Conservation (phyloP, 768 basidiomycete genomes). For the Lanmaoa pseudosensibilis region DNA sequence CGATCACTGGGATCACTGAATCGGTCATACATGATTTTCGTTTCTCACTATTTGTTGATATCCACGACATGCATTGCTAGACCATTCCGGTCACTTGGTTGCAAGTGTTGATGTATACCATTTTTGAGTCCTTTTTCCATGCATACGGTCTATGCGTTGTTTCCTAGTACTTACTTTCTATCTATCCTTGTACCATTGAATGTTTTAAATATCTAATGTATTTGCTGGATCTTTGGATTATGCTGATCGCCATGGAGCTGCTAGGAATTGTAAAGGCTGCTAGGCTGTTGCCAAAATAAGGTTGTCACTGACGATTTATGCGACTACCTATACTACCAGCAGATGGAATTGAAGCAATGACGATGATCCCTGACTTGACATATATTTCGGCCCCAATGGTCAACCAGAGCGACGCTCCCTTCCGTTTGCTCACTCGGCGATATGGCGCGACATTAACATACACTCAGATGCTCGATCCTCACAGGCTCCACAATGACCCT, state of each 20-base stretch:
- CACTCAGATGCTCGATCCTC: conserved; percentile 75
- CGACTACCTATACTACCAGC: too few species aligned
- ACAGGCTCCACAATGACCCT: conserved; percentile 58
- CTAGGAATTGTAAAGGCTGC: background rate
- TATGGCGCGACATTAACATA: conserved; percentile 69
- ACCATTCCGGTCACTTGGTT: conserved; percentile 14
- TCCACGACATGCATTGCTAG: conserved; percentile 27
- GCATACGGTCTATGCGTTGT: background rate
- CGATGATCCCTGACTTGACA: conserved; percentile 29
- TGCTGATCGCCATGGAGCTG: too few species aligned
- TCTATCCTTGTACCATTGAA: conserved; percentile 15
- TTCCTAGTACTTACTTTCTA: conserved; percentile 3
- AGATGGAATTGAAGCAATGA: too few species aligned
- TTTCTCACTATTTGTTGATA: conserved; percentile 19
- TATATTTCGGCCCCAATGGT: conserved; percentile 75
- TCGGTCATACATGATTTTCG: conserved; percentile 2
- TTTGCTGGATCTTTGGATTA: background rate
- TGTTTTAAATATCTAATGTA: conserved; percentile 20
- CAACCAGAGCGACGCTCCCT: conserved; percentile 77
- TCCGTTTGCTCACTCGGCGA: conserved; percentile 57
- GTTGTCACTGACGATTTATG: background rate
- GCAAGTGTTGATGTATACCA: conserved; percentile 22
- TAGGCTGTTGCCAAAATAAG: background rate
- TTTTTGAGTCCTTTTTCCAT: background rate
- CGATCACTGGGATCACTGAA: conserved; percentile 9